phyloP scores from a whole-genome alignment of 2,329 filamentous ascomycete genomes.

The Albifimbria verrucaria region DNA sequence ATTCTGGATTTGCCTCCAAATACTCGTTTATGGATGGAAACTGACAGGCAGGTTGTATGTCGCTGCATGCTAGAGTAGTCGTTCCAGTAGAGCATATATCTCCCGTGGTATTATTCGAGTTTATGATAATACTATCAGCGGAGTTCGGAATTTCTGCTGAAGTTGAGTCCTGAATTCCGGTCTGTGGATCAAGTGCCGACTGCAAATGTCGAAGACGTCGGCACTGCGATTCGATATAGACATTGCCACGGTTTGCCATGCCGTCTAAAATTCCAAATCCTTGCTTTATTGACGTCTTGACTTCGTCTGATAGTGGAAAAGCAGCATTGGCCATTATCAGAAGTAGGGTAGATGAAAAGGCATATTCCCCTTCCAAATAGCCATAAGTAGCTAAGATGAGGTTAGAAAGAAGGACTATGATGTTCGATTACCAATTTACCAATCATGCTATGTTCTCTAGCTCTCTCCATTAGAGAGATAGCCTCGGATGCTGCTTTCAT shows the following conservation, averaged over 20 bases:
- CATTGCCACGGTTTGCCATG: slow-evolving; percentile 6
- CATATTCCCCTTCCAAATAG: slow-evolving; percentile 55
- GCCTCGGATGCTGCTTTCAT: slow-evolving; percentile 36
- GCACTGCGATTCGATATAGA: slow-evolving; percentile 3
- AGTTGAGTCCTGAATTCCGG: too few relatives aligned
- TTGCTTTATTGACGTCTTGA: slow-evolving; percentile 41
- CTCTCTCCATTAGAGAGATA: slow-evolving; percentile 35
- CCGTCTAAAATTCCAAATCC: slow-evolving; percentile 9
- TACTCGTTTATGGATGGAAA: background rate
- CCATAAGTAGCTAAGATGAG: slow-evolving; percentile 45
- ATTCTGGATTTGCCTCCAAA: slow-evolving; percentile 2
- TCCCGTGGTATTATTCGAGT: background rate
- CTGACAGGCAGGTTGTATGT: background rate
- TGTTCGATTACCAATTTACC: slow-evolving; percentile 28
- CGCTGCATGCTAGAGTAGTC: background rate
- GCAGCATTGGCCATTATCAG: slow-evolving; percentile 53
- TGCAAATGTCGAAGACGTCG: slow-evolving; percentile 2
- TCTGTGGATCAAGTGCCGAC: background rate
- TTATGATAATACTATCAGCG: background rate
- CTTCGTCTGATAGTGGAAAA: slow-evolving; percentile 42
- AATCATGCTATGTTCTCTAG: slow-evolving; percentile 43
- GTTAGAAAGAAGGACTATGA: background rate
- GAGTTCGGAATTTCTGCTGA: background rate
- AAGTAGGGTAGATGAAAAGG: slow-evolving; percentile 50
- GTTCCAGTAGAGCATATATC: background rate